phyloP scores from a whole-genome alignment of 768 basidiomycete species.

The Mycena olivaceomarginata region DNA sequence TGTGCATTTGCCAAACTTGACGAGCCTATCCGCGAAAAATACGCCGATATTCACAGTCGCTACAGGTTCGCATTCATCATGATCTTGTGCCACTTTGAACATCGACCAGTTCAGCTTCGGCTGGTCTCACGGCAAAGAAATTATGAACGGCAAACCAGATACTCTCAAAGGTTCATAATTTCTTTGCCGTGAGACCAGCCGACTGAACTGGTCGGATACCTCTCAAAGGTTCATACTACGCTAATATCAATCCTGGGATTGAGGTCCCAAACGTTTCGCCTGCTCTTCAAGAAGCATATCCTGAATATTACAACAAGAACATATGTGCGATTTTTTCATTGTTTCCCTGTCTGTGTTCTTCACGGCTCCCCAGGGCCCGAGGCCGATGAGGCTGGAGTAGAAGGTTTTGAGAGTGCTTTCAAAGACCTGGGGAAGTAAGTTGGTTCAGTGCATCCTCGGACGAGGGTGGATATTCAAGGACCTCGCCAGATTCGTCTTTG shows the following conservation, averaged over 20 bases:
- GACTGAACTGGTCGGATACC: too few species aligned
- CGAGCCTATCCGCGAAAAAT: conserved; percentile 80
- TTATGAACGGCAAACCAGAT: conserved; percentile 97
- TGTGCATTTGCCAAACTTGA: conserved; percentile 86
- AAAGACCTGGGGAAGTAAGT: conserved; percentile 87
- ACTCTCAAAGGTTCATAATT: conserved; percentile 92
- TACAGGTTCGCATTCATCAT: conserved; percentile 75
- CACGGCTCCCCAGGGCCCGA: conserved; percentile 72
- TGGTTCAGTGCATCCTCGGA: not conserved
- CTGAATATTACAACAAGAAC: conserved; percentile 92
- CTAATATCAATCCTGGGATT: conserved; percentile 77
- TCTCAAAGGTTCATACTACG: conserved; percentile 92
- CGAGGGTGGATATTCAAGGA: conserved; percentile 31
- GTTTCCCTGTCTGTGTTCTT: not conserved
- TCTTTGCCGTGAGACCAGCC: too few species aligned
- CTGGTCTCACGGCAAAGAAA: conserved; percentile 99
- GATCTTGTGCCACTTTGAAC: not conserved
- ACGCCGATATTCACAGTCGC: conserved; percentile 81
- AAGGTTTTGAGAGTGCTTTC: conserved; percentile 92
- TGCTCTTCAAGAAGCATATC: conserved; percentile 73
- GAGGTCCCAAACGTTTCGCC: conserved; percentile 79
- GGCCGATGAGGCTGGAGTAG: conserved; percentile 72
- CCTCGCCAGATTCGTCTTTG: conserved; percentile 80
- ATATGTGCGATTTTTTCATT: conserved; percentile 76
- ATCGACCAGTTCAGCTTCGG: conserved; percentile 79